These are phyloP conservation scores for Pestalotiopsis sp. DNA, from an alignment of 2,329 filamentous ascomycete genomes.

Conservation along the genomic window DNA sequence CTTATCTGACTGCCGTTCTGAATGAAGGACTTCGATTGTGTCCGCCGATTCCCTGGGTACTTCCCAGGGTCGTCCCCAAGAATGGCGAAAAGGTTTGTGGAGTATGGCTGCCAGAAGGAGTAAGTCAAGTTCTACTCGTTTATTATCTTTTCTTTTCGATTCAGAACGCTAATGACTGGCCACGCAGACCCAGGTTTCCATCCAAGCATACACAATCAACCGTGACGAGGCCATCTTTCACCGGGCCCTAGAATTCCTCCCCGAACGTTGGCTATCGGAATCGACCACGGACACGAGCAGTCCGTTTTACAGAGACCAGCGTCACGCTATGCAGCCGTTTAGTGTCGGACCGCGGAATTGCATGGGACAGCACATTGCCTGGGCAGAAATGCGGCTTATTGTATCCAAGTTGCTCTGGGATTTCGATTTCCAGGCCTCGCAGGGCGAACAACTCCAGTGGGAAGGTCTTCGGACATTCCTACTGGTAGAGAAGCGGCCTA, in stretches of 20 bases:
- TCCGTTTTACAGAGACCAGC: conserved; percentile 17
- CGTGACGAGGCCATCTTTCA: neutral
- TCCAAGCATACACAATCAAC: neutral
- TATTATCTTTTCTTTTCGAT: neutral
- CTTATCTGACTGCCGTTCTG: neutral
- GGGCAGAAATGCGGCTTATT: conserved; percentile 37
- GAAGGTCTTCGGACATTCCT: neutral
- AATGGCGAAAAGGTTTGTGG: neutral
- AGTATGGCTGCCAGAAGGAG: neutral
- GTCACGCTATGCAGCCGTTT: conserved; percentile 18
- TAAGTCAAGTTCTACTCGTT: neutral
- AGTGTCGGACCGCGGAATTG: conserved; percentile 21
- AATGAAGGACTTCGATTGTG: conserved; percentile 11
- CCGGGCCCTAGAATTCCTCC: neutral
- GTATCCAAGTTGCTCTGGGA: conserved; percentile 35
- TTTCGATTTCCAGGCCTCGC: conserved; percentile 31
- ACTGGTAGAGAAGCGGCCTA: neutral
- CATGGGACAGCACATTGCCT: conserved; percentile 29
- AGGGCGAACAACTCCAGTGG: neutral
- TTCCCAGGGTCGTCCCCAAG: neutral
- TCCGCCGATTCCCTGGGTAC: neutral
- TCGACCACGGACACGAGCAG: neutral
- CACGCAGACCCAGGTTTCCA: neutral
- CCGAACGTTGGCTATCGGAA: neutral
- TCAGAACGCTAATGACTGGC: neutral